Conservation (phyloP, 2,329 filamentous ascomycete genomes). For the Penicillium sp. region DNA sequence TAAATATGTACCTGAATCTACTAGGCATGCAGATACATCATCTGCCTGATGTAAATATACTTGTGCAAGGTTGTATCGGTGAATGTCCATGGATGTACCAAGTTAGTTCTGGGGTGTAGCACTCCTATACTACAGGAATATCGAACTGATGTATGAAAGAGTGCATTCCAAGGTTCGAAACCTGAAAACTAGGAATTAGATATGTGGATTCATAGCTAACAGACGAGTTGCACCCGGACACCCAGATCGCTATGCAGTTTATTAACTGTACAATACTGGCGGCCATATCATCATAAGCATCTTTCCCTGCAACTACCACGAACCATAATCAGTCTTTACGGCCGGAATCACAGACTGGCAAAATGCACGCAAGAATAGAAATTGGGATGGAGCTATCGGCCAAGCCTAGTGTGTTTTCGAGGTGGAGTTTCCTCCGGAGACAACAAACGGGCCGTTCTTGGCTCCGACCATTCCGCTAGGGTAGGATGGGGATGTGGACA, state of each 20-base stretch:
- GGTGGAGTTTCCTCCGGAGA: slow-evolving; percentile 35
- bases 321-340: slow-evolving; percentile 1
- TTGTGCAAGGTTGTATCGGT: too few species aligned
- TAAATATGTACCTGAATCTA: too few species aligned
- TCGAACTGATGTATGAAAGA: background rate
- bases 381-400: background rate
- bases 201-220: slow-evolving; percentile 13
- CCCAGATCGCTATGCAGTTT: slow-evolving; percentile 8
- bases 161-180: background rate
- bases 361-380: background rate
- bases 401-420: slow-evolving; percentile 28
- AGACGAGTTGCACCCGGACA: slow-evolving; percentile 2
- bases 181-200: background rate
- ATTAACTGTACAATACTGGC: slow-evolving; percentile 10
- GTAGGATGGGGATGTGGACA: slow-evolving; percentile 22
- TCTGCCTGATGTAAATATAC: too few species aligned
- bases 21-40: too few species aligned
- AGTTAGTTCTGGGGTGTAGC: too few species aligned
- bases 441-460: slow-evolving; percentile 40
- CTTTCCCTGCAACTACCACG: background rate
- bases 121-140: background rate
- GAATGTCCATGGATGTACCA: too few species aligned
- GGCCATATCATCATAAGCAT: background rate
- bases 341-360: background rate
- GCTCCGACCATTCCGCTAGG: slow-evolving; percentile 22